Conservation (phyloP, 2,329 filamentous ascomycete species). For the Xylariales sp. region DNA sequence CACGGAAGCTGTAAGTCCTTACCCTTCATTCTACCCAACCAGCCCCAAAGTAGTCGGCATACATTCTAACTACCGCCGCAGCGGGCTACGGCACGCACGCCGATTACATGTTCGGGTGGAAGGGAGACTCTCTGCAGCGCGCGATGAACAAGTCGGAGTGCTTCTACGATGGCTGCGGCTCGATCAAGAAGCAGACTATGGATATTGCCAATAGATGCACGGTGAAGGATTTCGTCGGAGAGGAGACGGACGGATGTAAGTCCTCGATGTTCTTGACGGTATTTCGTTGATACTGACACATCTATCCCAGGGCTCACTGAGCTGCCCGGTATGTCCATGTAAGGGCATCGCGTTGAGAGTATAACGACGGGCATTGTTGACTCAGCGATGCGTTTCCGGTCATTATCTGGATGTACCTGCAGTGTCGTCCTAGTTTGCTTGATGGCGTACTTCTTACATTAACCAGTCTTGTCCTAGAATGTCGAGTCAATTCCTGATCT, state of each 20-base stretch:
- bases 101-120: slow-evolving; percentile 54
- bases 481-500: background rate
- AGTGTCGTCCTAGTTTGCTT: slow-evolving; percentile 19
- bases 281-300: slow-evolving; percentile 28
- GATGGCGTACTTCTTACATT: background rate
- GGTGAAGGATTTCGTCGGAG: slow-evolving; percentile 47
- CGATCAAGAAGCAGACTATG: slow-evolving; percentile 51
- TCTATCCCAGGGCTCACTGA: slow-evolving; percentile 38
- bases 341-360: slow-evolving; percentile 9
- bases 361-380: background rate
- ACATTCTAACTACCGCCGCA: background rate
- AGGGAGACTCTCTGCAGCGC: slow-evolving; percentile 50
- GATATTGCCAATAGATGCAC: slow-evolving; percentile 48
- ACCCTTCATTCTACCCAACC: background rate
- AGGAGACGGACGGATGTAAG: slow-evolving; percentile 51
- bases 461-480: background rate
- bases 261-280: slow-evolving; percentile 15
- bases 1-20: slow-evolving; percentile 39
- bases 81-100: slow-evolving; percentile 52
- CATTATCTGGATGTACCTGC: slow-evolving; percentile 12
- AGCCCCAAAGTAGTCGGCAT: background rate
- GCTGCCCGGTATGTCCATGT: slow-evolving; percentile 42
- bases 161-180: slow-evolving; percentile 53
- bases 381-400: background rate
- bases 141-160: slow-evolving; percentile 56